A percentile compares a stretch with the other conserved stretches of the same genome.
Evolutionary conservation across 257 asterid species (phyloP).

Genomic region (Rehmannia glutinosa): DNA sequence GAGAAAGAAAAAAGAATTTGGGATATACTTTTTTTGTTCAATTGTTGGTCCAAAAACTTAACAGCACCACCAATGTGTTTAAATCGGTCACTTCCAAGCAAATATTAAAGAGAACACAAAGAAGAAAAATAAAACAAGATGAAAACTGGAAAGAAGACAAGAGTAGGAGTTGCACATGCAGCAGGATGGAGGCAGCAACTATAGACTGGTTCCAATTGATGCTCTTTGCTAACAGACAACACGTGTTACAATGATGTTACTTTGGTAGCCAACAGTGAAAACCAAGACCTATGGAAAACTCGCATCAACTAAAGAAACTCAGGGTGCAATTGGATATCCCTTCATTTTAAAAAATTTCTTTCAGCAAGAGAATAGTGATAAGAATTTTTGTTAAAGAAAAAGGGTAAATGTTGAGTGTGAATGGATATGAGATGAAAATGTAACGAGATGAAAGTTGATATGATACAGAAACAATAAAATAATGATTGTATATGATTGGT

Average conservation of each 20-base stretch:
- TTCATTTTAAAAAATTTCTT: too few relatives aligned
- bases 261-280: neutral
- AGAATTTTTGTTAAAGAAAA: too few relatives aligned
- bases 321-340: too few relatives aligned
- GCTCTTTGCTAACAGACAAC: neutral
- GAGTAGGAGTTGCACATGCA: slow-evolving; percentile 2
- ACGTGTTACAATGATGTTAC: neutral
- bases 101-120: neutral
- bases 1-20: too few relatives aligned
- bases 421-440: too few relatives aligned
- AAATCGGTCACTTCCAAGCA: neutral
- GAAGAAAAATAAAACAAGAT: neutral
- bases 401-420: too few relatives aligned
- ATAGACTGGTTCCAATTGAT: neutral
- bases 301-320: slow-evolving; percentile 7
- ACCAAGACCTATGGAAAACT: neutral
- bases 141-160: neutral
- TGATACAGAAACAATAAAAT: too few relatives aligned
- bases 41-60: neutral
- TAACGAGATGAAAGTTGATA: too few relatives aligned
- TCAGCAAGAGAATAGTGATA: too few relatives aligned
- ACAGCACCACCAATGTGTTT: neutral
- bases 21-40: neutral
- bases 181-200: slow-evolving; percentile 1
- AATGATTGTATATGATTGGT: too few relatives aligned